phyloP scores from a whole-genome alignment of 2,329 filamentous ascomycete species.

The Calonectria hawksworthii region DNA sequence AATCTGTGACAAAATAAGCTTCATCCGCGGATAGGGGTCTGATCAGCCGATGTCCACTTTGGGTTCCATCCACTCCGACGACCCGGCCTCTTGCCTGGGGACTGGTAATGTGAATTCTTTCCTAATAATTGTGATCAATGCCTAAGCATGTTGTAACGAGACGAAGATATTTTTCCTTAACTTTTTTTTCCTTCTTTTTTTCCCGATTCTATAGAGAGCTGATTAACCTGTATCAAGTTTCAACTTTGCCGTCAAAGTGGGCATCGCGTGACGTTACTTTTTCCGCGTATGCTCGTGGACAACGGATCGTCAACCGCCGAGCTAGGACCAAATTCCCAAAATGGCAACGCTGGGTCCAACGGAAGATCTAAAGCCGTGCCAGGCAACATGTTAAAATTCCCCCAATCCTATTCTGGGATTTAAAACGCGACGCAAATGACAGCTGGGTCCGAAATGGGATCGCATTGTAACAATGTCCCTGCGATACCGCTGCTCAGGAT shows the following conservation, averaged over 20 bases:
- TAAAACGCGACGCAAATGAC: not conserved
- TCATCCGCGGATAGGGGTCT: not conserved
- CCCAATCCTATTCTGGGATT: not conserved
- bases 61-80: not conserved
- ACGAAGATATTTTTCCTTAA: not conserved
- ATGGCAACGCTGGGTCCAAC: not conserved
- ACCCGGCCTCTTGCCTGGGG: not conserved
- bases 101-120: accelerated
- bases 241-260: not conserved
- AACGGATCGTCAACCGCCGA: not conserved
- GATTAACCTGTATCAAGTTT: not conserved
- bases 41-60: not conserved
- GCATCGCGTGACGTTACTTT: not conserved
- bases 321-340: not conserved
- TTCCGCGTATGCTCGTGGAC: not conserved
- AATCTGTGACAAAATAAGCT: not conserved
- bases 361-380: not conserved
- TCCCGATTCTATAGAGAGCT: not conserved
- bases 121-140: no score
- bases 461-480: not conserved
- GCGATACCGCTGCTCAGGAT: not conserved
- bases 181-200: not conserved
- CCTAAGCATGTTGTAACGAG: no score
- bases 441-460: not conserved
- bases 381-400: not conserved